Base-by-base conservation (phyloP, 2,329 filamentous ascomycete genomes). In the Fusarium redolens region DNA sequence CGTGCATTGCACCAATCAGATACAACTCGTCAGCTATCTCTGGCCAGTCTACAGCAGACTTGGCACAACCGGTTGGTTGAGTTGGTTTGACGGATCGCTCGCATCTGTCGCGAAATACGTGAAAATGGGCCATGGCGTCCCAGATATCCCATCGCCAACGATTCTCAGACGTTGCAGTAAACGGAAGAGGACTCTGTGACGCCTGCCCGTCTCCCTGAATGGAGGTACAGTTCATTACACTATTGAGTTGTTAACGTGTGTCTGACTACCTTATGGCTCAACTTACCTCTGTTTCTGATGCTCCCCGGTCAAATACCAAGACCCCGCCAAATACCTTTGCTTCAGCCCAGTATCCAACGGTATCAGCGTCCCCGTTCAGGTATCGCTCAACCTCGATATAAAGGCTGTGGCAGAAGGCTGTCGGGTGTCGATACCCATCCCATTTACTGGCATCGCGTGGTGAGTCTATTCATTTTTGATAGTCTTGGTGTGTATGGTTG, bases 261-360 rank as follows among this genome's bases (percentile, higher is more conserved):
- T 13, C 9, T 14, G n/a, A 2, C 8, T 4, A 5, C 12, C 12
- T 4, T 31, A 8, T 6, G 4, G 45, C 8, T 28, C 12, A 14
- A 7, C 10, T 4, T 54, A 71, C 68, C 64, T 61, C 64, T 33
- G 30, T 8, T 14, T 71, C 61, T 1, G 61, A 35, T 28, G 67
- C 64, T 3, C 71, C 68, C 1, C 67, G 52, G 11, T 72, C 67
- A 14, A 75, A 72, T 0, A 73, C 59, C 0, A 75, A 38, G 1
- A 71, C 52, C 0, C 72, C 70, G 2, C 70, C 73, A 2, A 75
- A 66, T 2, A 75, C 57, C 14, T 51, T 71, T 1, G 52, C 59
- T 30, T 75, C 68, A 4, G 68, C 70, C 70, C 70, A 75, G 7
- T 73, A 74, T 4, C 62, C 70, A 8, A 15, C 62, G 15, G 64